Evolutionary conservation across 1,284 basidiomycete genomes (phyloP).

Genomic region (Retiboletus fuscus): DNA sequence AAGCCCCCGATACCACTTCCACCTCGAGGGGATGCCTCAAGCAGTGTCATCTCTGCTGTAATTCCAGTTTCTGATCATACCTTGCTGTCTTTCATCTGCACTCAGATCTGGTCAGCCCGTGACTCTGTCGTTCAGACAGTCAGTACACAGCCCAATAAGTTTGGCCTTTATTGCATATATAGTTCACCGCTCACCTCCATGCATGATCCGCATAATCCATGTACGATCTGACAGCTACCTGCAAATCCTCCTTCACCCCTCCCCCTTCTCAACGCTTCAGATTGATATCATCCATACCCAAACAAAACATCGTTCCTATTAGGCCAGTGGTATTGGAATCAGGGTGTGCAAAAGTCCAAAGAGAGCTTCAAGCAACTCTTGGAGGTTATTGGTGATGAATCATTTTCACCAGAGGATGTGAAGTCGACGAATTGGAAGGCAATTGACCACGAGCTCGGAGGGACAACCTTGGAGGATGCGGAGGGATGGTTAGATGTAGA

Average conservation of each 20-base stretch:
- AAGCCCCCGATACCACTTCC: background rate
- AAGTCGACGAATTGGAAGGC: background rate
- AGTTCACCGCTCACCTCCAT: background rate
- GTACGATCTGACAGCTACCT: too few relatives aligned
- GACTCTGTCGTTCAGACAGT: background rate
- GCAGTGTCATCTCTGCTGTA: too few relatives aligned
- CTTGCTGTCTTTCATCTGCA: too few relatives aligned
- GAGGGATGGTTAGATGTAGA: background rate
- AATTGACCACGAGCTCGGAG: background rate
- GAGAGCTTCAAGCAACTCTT: background rate
- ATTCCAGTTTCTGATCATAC: too few relatives aligned
- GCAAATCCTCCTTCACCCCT: too few relatives aligned
- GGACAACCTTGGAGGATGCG: background rate
- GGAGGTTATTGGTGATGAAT: too few relatives aligned
- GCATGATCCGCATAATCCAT: background rate
- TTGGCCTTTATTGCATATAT: background rate
- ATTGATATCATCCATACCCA: slow-evolving; percentile 1
- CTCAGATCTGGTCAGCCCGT: background rate
- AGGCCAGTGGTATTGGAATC: slow-evolving; percentile 4
- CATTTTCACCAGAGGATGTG: background rate
- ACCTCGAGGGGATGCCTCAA: too few relatives aligned
- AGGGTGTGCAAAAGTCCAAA: background rate
- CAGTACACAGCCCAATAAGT: background rate
- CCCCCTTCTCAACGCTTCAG: background rate
- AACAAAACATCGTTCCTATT: background rate